Base-by-base conservation (phyloP, 148 eudicot species). In the Vaccinium macrocarpon region DNA sequence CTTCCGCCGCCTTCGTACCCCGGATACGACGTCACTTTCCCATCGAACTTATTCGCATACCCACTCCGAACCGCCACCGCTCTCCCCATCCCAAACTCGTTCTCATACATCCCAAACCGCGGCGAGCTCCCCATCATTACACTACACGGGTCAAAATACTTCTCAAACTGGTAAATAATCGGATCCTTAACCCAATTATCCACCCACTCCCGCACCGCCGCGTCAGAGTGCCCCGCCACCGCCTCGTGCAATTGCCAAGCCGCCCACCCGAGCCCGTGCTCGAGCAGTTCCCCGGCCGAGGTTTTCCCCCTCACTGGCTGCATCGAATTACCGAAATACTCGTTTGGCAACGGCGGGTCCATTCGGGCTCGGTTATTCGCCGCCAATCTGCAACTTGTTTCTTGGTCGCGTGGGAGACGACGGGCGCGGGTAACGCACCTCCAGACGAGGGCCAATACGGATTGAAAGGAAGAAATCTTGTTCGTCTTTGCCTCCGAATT, bases 91-190 rank as follows among this genome's bases (percentile, higher is more conserved):
- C 89, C 89, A 10, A 82, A 87, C 13, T 84, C 85, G 13, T 82
- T 78, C 48, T 25, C 87, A 11, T 85, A 87, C 85, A 87, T 72
- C 16, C 59, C 78, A 5, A 87, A 87, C 35, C 89, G 79, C 8
- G 89, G 89, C 16, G 89, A 87, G 61, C 87, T 82, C 27, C 83
- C 87, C 79, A 87, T 82, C 83, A 56, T 50, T 9, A 85, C 1
- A 66, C 87, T 70, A 27, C 48, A 78, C 0, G 89, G 81, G 82
- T 85, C 87, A 52, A 84, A 85, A 80, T 70, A 79, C 53, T 64
- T 75, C 1, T 27, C 77, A 0, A 72, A 48, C n/a, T 79, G 83
- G 23, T 71, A 84, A 35, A 87, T 70, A 2, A 79, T 35, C 12
- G 75, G 83, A 27, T 35, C 61, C 74, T 62, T 10, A 15, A 80